These are phyloP conservation scores for Irineochytrium annulatum DNA, from an alignment of 192 early-diverging fungal species.

Conservation along the genomic window DNA sequence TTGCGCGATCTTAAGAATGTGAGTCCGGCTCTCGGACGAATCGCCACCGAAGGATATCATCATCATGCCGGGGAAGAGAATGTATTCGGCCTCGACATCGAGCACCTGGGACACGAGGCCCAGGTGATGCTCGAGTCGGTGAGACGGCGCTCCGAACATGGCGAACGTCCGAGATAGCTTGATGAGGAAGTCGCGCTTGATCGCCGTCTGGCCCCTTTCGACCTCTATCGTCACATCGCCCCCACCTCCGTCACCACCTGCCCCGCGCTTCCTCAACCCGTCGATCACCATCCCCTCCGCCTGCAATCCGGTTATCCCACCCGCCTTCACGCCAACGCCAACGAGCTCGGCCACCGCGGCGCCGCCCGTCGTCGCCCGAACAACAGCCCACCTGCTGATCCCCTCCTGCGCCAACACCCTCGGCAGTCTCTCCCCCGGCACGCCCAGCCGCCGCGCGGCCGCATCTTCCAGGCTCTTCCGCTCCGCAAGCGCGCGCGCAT, in stretches of 20 bases:
- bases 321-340: not conserved
- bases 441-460: not conserved
- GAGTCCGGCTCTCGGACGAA: slow-evolving; percentile 23
- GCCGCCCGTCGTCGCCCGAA: slow-evolving; percentile 4
- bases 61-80: slow-evolving; percentile 35
- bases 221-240: not conserved
- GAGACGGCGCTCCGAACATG: slow-evolving; percentile 43
- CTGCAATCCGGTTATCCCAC: not conserved
- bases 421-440: slow-evolving; percentile 3
- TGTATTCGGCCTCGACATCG: slow-evolving; percentile 34
- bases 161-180: slow-evolving; percentile 36
- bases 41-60: slow-evolving; percentile 44
- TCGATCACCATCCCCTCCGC: not conserved
- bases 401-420: slow-evolving; percentile 3
- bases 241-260: too few relatives aligned
- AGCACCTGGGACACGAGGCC: slow-evolving; percentile 34
- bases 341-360: not conserved
- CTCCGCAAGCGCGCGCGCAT: too few relatives aligned
- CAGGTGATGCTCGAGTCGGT: slow-evolving; percentile 45
- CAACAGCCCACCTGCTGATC: slow-evolving; percentile 17
- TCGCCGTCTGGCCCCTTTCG: not conserved
- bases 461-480: not conserved
- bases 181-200: slow-evolving; percentile 44
- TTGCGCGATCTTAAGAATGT: slow-evolving; percentile 34
- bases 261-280: not conserved